A percentile compares a stretch with the other conserved stretches of the same genome.
Conservation (phyloP, 2,329 filamentous ascomycete genomes). For the Trichoderma sp. region DNA sequence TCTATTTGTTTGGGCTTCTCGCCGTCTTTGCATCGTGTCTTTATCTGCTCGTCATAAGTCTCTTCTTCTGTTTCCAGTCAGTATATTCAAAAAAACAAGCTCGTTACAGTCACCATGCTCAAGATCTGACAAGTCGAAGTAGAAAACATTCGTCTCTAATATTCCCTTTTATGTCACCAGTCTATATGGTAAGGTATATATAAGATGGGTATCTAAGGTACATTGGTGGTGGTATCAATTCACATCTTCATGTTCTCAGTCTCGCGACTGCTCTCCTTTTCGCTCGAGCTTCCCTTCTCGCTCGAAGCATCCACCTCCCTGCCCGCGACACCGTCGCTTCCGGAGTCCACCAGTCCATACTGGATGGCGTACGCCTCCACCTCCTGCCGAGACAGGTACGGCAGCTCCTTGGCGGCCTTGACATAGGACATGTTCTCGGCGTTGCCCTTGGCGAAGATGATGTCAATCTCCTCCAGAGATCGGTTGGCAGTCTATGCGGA, state of each 20-base stretch:
- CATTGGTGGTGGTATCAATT: not conserved
- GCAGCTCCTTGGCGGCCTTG: constrained; percentile 58
- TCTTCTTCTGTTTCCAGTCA: not conserved
- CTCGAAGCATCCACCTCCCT: not conserved
- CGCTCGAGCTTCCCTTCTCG: constrained; percentile 14
- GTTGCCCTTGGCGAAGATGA: constrained; percentile 62
- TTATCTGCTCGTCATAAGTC: no score
- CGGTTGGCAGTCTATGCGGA: constrained; percentile 31
- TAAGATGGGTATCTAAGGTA: not conserved
- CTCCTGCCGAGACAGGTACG: constrained; percentile 53
- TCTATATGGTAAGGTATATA: not conserved
- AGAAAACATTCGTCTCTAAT: no score
- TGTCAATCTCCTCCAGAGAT: constrained; percentile 59
- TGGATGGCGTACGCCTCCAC: constrained; percentile 51
- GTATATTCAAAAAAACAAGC: not conserved
- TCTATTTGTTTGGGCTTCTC: no score
- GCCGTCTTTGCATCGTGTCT: no score
- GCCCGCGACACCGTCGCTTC: constrained; percentile 13
- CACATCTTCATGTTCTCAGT: constrained; percentile 4
- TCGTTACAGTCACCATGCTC: no score
- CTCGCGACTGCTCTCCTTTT: constrained; percentile 14
- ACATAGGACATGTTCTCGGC: constrained; percentile 63
- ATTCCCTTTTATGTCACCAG: no score
- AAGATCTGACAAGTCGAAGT: no score
- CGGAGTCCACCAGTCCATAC: constrained; percentile 13